Conservation (phyloP, 768 basidiomycete species). For the Coprinopsis marcescibilis region DNA sequence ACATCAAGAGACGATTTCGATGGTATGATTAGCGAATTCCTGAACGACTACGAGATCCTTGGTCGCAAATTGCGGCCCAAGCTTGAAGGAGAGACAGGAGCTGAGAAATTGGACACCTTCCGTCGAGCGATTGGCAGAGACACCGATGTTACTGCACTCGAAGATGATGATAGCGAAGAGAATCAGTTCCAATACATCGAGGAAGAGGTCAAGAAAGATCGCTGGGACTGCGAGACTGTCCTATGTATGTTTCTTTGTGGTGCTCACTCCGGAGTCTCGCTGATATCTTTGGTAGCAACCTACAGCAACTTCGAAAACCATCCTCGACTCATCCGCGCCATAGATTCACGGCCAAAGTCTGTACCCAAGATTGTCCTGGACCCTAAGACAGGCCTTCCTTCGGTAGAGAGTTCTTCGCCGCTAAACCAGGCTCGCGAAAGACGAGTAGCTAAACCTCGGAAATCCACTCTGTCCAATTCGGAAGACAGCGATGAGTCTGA, state of each 20-base stretch:
- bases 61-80: constrained; percentile 81
- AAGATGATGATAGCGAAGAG: constrained; percentile 38
- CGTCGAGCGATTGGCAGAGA: constrained; percentile 73
- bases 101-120: constrained; percentile 76
- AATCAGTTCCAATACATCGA: constrained; percentile 37
- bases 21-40: constrained; percentile 87
- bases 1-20: constrained; percentile 87
- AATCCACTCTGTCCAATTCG: constrained; percentile 6
- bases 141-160: constrained; percentile 55
- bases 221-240: constrained; percentile 97
- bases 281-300: constrained; percentile 66
- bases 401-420: constrained; percentile 30
- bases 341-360: constrained; percentile 43
- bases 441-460: constrained; percentile 11
- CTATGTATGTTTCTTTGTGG: constrained; percentile 54
- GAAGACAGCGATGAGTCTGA: constrained; percentile 24
- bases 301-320: constrained; percentile 98
- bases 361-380: constrained; percentile 67
- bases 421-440: constrained; percentile 11
- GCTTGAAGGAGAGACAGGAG: constrained; percentile 64
- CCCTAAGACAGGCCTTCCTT: constrained; percentile 72
- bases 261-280: constrained; percentile 7
- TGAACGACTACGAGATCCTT: constrained; percentile 84
- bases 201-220: constrained; percentile 58
- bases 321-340: constrained; percentile 76